Conservation (phyloP, 306 rosid species). For the Canavalia gladiata region DNA sequence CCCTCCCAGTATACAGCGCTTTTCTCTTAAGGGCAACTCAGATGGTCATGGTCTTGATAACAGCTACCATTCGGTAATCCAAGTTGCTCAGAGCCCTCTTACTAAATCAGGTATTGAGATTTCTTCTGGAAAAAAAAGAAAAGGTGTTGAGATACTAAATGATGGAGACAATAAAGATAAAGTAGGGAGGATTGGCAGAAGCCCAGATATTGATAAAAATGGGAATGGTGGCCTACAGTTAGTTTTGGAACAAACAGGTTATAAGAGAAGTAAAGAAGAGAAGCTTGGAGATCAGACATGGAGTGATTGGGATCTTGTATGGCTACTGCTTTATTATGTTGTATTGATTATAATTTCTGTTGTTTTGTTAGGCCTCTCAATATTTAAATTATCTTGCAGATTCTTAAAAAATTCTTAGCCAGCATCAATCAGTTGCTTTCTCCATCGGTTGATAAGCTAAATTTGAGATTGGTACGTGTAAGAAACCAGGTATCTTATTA, state of each 20-base stretch:
- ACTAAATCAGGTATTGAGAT: constrained; percentile 46
- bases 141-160: constrained; percentile 46
- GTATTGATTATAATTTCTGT: constrained; percentile 34
- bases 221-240: constrained; percentile 51
- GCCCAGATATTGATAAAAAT: constrained; percentile 55
- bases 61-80: constrained; percentile 42
- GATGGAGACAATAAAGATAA: constrained; percentile 53
- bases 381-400: constrained; percentile 60
- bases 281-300: constrained; percentile 52
- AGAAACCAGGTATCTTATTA: too few species aligned
- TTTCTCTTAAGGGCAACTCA: constrained; percentile 50
- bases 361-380: constrained; percentile 38
- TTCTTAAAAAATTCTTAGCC: constrained; percentile 59
- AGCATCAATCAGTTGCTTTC: constrained; percentile 67
- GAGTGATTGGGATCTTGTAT: constrained; percentile 73
- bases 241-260: constrained; percentile 44
- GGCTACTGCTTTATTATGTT: constrained; percentile 49
- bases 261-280: constrained; percentile 49
- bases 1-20: constrained; percentile 48
- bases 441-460: constrained; percentile 66
- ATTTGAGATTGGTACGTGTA: constrained; percentile 59
- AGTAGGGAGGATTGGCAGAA: constrained; percentile 48
- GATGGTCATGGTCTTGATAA: constrained; percentile 45
- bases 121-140: constrained; percentile 71
- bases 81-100: constrained; percentile 52